These are phyloP conservation scores for Kwoniella dejecticola DNA, from an alignment of 768 basidiomycete genomes.

Conservation along the genomic window DNA sequence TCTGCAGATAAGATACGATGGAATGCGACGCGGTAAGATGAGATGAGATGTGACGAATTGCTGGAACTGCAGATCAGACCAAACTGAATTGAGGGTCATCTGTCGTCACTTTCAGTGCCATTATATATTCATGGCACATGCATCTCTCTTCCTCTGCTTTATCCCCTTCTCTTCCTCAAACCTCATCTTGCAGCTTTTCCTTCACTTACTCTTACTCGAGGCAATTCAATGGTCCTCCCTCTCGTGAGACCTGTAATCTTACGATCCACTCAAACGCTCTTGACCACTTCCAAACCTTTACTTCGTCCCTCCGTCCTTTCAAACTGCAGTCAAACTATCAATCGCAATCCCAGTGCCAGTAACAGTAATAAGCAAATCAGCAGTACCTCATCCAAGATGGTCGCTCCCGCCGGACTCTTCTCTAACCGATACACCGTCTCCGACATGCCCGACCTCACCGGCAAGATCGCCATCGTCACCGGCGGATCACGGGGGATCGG, in stretches of 20 bases:
- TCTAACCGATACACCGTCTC: constrained; percentile 51
- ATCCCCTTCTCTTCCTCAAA: too few species aligned
- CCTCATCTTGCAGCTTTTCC: too few species aligned
- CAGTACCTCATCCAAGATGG: constrained; percentile 25
- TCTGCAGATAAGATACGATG: too few species aligned
- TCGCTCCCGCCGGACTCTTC: constrained; percentile 46
- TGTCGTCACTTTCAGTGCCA: not conserved
- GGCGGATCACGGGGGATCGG: constrained; percentile 59
- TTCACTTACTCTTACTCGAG: too few species aligned
- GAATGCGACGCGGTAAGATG: not conserved
- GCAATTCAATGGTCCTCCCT: not conserved
- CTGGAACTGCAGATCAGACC: not conserved
- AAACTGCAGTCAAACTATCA: too few species aligned
- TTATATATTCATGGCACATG: too few species aligned
- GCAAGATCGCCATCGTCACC: constrained; percentile 61
- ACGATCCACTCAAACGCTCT: not conserved
- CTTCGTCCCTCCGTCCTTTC: not conserved
- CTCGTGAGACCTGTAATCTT: constrained; percentile 6
- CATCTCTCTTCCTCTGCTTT: too few species aligned
- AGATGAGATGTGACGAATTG: not conserved
- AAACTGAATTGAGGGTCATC: not conserved
- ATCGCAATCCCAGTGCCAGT: too few species aligned
- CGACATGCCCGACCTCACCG: constrained; percentile 60
- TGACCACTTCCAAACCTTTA: not conserved
- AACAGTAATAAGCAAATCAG: constrained; percentile 1